These are phyloP conservation scores for Rubia peregrina DNA, from an alignment of 305 asterid species.

Conservation along the genomic window DNA sequence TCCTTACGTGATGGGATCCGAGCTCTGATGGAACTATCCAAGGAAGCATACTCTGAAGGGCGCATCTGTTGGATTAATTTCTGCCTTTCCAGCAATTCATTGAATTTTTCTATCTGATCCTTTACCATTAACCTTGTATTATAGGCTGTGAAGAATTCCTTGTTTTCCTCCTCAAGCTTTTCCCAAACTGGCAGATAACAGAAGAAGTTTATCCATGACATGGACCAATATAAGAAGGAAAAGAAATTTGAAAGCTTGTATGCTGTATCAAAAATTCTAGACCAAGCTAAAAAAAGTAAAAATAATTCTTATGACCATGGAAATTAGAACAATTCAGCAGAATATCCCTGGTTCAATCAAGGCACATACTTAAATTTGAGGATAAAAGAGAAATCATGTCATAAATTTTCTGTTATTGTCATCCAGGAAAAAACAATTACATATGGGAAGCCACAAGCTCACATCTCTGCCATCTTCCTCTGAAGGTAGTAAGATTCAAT, in stretches of 20 bases:
- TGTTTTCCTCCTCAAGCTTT: constrained; percentile 50
- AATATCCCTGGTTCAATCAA: background rate
- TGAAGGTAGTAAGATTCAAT: background rate
- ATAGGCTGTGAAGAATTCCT: constrained; percentile 50
- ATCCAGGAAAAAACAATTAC: background rate
- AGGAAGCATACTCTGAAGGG: constrained; percentile 22
- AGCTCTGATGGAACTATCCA: constrained; percentile 29
- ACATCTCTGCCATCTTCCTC: background rate
- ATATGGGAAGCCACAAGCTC: background rate
- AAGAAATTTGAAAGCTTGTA: background rate
- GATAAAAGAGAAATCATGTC: background rate
- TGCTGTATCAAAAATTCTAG: constrained; percentile 1
- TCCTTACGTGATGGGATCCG: constrained; percentile 35
- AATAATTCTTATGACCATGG: background rate
- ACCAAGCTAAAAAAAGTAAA: background rate
- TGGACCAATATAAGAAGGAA: constrained; percentile 3
- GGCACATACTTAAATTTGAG: background rate
- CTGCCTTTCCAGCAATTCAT: constrained; percentile 44
- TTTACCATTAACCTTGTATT: constrained; percentile 30
- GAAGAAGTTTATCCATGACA: constrained; percentile 18
- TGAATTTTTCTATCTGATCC: constrained; percentile 47
- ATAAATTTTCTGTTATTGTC: background rate
- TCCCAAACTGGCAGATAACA: constrained; percentile 49
- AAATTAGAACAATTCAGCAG: background rate
- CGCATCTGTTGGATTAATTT: constrained; percentile 32